phyloP scores from a whole-genome alignment of 495 filamentous ascomycete genomes.

The Penicillium ucsense region DNA sequence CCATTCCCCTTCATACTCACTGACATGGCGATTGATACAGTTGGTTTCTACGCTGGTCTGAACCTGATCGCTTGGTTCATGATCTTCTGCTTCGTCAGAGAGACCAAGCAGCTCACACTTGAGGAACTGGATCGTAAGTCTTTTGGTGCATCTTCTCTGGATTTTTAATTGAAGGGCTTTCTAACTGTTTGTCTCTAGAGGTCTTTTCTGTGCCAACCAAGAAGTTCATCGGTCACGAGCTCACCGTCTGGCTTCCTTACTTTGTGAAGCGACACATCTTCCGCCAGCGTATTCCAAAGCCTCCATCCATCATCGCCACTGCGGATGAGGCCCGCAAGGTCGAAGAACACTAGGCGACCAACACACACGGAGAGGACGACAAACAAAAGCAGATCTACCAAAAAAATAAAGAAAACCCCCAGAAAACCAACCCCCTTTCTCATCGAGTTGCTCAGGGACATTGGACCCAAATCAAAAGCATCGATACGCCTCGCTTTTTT shows the following conservation, averaged over 20 bases:
- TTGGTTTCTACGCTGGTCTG: slow-evolving; percentile 43
- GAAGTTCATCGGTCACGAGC: slow-evolving; percentile 28
- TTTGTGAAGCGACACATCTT: slow-evolving; percentile 36
- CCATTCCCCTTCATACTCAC: no score
- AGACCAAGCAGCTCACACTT: slow-evolving; percentile 38
- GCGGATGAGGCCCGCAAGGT: slow-evolving; percentile 4
- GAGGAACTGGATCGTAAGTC: slow-evolving; percentile 29
- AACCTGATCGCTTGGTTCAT: slow-evolving; percentile 40
- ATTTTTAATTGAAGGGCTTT: not conserved
- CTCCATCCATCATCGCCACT: slow-evolving; percentile 24
- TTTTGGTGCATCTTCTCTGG: no score
- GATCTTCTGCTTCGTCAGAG: slow-evolving; percentile 42
- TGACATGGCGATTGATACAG: slow-evolving; percentile 1
- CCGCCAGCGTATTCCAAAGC: slow-evolving; percentile 26
- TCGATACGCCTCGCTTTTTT: no score
- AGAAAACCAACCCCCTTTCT: no score
- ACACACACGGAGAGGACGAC: no score
- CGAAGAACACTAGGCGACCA: no score
- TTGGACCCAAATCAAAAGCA: no score
- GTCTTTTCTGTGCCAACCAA: slow-evolving; percentile 41
- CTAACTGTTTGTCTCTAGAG: slow-evolving; percentile 15
- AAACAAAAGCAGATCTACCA: no score
- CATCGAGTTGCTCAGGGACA: no score
- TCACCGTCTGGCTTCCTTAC: slow-evolving; percentile 32
- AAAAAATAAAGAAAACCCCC: no score